Conservation (phyloP, 768 basidiomycete species). For the Pholiota microspora region DNA sequence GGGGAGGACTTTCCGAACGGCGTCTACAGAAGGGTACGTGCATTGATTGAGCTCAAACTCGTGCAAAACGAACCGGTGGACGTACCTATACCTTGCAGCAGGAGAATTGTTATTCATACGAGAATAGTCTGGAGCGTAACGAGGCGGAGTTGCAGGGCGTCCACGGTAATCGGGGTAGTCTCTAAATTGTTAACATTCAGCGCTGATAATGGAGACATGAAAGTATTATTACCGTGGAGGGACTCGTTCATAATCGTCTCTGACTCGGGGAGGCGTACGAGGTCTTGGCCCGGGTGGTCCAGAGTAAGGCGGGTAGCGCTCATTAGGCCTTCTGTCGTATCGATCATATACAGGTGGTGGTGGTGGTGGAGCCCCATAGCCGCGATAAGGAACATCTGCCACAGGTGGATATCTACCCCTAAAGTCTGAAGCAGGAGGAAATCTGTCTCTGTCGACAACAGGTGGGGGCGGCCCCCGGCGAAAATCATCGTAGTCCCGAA, state of each 20-base stretch:
- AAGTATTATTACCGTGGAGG: slow-evolving; percentile 46
- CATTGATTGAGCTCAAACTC: not conserved
- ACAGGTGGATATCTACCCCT: slow-evolving; percentile 59
- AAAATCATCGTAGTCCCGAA: slow-evolving; percentile 72
- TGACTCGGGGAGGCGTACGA: slow-evolving; percentile 53
- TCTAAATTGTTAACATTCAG: slow-evolving; percentile 28
- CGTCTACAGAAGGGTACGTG: slow-evolving; percentile 42
- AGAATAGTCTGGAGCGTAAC: slow-evolving; percentile 50
- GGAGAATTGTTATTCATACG: slow-evolving; percentile 44
- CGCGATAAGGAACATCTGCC: slow-evolving; percentile 50
- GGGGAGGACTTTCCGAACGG: slow-evolving; percentile 72
- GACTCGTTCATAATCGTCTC: slow-evolving; percentile 64
- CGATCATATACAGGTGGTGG: slow-evolving; percentile 61
- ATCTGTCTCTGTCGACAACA: slow-evolving; percentile 47
- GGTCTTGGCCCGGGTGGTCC: slow-evolving; percentile 55
- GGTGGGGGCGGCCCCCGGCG: slow-evolving; percentile 44
- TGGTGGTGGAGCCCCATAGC: slow-evolving; percentile 39
- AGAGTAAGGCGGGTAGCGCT: slow-evolving; percentile 43
- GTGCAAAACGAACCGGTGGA: not conserved
- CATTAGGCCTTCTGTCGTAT: slow-evolving; percentile 54
- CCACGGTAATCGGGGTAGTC: slow-evolving; percentile 60
- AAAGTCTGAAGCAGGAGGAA: slow-evolving; percentile 51
- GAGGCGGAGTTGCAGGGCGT: slow-evolving; percentile 52
- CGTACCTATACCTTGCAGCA: slow-evolving; percentile 46
- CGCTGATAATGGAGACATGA: not conserved